Percentiles rank a stretch among this genome's conserved stretches.
These are phyloP conservation scores for Grigorovia humatica DNA, from an alignment of 805 yeast species.

Conservation along the genomic window DNA sequence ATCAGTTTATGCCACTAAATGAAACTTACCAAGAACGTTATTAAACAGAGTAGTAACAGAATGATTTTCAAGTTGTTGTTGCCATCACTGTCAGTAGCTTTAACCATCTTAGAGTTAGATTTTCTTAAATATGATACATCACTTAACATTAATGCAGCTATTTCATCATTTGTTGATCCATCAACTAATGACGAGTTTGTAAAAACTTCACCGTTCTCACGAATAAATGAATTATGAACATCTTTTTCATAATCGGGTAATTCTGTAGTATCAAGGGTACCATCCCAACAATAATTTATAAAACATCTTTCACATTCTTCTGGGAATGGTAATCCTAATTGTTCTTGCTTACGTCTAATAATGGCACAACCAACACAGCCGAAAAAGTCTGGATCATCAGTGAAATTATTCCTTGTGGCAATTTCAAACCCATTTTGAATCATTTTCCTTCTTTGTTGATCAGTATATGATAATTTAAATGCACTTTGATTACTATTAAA, in stretches of 20 bases:
- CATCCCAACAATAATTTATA: slow-evolving; percentile 55
- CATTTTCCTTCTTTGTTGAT: slow-evolving; percentile 47
- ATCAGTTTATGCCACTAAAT: neutral
- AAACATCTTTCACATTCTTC: slow-evolving; percentile 69
- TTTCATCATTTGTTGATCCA: neutral
- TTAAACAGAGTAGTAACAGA: slow-evolving; percentile 6
- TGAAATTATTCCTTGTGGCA: slow-evolving; percentile 53
- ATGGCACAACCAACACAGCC: slow-evolving; percentile 79
- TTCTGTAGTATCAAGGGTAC: slow-evolving; percentile 33
- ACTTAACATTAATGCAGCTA: neutral
- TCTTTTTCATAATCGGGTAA: slow-evolving; percentile 10
- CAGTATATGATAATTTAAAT: slow-evolving; percentile 50
- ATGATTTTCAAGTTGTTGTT: slow-evolving; percentile 8
- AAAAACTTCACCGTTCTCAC: slow-evolving; percentile 6
- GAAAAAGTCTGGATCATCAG: slow-evolving; percentile 59
- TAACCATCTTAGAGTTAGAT: slow-evolving; percentile 5
- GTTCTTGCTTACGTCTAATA: slow-evolving; percentile 66
- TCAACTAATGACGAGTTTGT: neutral
- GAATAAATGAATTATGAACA: slow-evolving; percentile 11
- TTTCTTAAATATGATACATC: slow-evolving; percentile 7
- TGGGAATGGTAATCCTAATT: slow-evolving; percentile 46
- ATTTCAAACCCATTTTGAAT: slow-evolving; percentile 68
- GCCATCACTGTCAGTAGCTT: neutral
- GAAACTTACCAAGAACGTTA: slow-evolving; percentile 8
- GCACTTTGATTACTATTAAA: slow-evolving; percentile 66